Conservation (phyloP, 371 early-diverging fungal genomes). For the Actinomortierella ambigua region DNA sequence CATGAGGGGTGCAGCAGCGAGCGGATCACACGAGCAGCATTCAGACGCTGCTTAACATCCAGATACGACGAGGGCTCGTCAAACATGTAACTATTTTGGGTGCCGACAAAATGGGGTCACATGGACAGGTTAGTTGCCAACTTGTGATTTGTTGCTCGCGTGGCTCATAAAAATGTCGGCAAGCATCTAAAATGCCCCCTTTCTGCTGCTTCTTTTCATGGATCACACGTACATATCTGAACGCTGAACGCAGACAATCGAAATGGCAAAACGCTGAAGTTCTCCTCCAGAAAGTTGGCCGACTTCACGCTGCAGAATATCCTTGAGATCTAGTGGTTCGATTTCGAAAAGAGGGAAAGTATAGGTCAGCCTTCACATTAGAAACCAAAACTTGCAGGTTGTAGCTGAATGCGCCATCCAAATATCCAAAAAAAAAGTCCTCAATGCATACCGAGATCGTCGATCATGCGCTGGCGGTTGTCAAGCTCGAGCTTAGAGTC, state of each 20-base stretch:
- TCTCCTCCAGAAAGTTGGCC: slow-evolving; percentile 98
- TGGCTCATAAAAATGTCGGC: too few relatives aligned
- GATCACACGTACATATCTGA: slow-evolving; percentile 88
- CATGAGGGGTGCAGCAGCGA: slow-evolving; percentile 74
- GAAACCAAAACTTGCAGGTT: slow-evolving; percentile 5
- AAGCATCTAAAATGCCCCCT: too few relatives aligned
- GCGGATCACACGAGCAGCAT: slow-evolving; percentile 96
- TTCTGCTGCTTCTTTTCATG: too few relatives aligned
- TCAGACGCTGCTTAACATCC: slow-evolving; percentile 99
- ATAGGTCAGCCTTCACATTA: slow-evolving; percentile 20
- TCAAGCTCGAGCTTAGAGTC: slow-evolving; percentile 75
- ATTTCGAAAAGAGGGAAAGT: not conserved
- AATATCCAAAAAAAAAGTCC: not conserved
- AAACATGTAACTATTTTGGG: slow-evolving; percentile 95
- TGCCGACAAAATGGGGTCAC: not conserved
- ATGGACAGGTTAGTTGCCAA: too few relatives aligned
- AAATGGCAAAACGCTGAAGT: slow-evolving; percentile 99
- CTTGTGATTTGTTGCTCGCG: too few relatives aligned
- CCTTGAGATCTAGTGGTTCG: slow-evolving; percentile 71
- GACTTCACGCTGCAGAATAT: slow-evolving; percentile 91
- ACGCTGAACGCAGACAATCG: slow-evolving; percentile 84
- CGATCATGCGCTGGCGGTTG: slow-evolving; percentile 78
- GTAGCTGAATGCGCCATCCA: not conserved
- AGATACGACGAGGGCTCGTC: slow-evolving; percentile 99
- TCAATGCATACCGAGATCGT: slow-evolving; percentile 63